A percentile compares a stretch with the other conserved stretches of the same genome.
Evolutionary conservation across 169 alveolate genomes (phyloP).

Genomic region (Blepharisma undulans): DNA sequence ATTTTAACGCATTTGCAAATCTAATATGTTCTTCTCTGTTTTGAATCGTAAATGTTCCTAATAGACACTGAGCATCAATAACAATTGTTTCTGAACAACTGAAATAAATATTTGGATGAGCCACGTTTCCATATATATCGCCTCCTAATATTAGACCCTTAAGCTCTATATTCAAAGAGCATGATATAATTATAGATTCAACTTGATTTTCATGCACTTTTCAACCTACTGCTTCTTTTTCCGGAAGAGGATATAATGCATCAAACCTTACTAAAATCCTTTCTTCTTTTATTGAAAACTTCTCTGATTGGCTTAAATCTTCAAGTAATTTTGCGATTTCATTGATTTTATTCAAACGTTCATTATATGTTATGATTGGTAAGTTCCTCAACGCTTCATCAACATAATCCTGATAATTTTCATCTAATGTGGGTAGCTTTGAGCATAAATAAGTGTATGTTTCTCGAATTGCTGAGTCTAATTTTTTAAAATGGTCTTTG

Average conservation of each 20-base stretch:
- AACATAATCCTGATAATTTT: not conserved
- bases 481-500: not conserved
- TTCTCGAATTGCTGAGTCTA: not conserved
- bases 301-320: not conserved
- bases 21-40: not conserved
- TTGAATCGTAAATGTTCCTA: too few relatives aligned
- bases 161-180: not conserved
- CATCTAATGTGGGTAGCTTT: not conserved
- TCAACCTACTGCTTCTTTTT: not conserved
- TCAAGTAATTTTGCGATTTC: not conserved
- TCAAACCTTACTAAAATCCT: not conserved
- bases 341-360: not conserved
- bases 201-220: not conserved
- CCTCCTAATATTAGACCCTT: not conserved
- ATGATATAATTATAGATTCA: not conserved
- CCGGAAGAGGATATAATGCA: not conserved
- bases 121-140: not conserved
- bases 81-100: not conserved
- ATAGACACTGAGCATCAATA: not conserved
- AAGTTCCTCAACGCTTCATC: not conserved
- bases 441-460: too few relatives aligned
- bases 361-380: not conserved
- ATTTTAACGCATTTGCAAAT: not conserved
- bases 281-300: not conserved
- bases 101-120: not conserved